phyloP scores from a whole-genome alignment of 2,329 filamentous ascomycete species.

The Dendryphion nanum region DNA sequence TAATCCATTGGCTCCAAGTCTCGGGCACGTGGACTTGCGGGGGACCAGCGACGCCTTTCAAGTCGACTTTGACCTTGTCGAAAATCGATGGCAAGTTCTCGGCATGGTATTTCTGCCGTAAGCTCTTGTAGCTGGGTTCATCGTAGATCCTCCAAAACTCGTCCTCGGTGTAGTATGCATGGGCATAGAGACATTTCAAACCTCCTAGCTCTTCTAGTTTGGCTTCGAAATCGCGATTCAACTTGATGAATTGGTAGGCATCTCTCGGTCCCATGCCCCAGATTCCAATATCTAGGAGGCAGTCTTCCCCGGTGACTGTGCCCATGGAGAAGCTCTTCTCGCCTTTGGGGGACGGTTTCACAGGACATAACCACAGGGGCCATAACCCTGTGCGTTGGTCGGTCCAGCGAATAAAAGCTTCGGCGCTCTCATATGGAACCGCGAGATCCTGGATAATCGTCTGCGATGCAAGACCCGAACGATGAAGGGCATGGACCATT shows the following conservation, averaged over 20 bases:
- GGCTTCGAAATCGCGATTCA: slow-evolving; percentile 68
- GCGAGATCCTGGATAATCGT: slow-evolving; percentile 65
- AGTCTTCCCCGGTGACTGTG: slow-evolving; percentile 24
- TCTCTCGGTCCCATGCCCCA: slow-evolving; percentile 63
- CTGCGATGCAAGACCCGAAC: slow-evolving; percentile 53
- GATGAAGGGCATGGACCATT: slow-evolving; percentile 63
- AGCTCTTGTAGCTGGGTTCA: slow-evolving; percentile 56
- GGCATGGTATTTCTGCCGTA: slow-evolving; percentile 63
- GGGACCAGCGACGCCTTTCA: slow-evolving; percentile 31
- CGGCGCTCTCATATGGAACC: slow-evolving; percentile 53
- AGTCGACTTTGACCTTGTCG: slow-evolving; percentile 60
- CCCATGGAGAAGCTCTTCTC: slow-evolving; percentile 31
- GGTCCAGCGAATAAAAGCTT: slow-evolving; percentile 55
- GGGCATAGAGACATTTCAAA: slow-evolving; percentile 82
- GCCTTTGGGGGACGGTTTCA: slow-evolving; percentile 24
- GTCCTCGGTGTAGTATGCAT: slow-evolving; percentile 71
- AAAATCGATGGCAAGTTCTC: slow-evolving; percentile 62
- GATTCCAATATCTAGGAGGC: slow-evolving; percentile 42
- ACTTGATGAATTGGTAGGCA: slow-evolving; percentile 56
- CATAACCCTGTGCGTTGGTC: slow-evolving; percentile 50
- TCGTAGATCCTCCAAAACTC: slow-evolving; percentile 67
- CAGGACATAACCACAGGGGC: slow-evolving; percentile 61
- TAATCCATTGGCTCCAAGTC: slow-evolving; percentile 28
- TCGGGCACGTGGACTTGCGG: slow-evolving; percentile 4
- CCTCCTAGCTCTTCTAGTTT: slow-evolving; percentile 68